phyloP scores from a whole-genome alignment of 2,329 filamentous ascomycete genomes.

The Pestalotiopsis sp. region DNA sequence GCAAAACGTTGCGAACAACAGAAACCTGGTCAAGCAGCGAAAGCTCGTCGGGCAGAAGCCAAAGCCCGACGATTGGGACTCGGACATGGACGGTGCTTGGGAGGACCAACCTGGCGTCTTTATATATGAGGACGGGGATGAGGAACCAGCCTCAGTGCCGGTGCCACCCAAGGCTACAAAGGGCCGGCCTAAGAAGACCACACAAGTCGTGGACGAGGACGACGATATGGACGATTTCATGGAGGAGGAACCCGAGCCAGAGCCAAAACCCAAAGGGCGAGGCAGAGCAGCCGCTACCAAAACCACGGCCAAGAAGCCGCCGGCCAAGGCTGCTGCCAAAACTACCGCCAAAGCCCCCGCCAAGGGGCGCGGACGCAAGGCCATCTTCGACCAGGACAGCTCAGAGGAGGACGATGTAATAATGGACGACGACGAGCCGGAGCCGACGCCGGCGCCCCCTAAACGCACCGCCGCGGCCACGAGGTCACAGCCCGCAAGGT shows the following conservation, averaged over 20 bases:
- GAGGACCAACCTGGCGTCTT: conserved; percentile 72
- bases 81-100: conserved; percentile 87
- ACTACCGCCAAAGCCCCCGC: conserved; percentile 44
- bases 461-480: conserved; percentile 34
- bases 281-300: conserved; percentile 30
- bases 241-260: conserved; percentile 19
- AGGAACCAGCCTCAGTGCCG: conserved; percentile 32
- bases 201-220: conserved; percentile 31
- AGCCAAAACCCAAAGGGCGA: conserved; percentile 29
- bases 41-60: conserved; percentile 69
- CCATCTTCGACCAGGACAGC: conserved; percentile 38
- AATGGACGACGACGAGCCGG: conserved; percentile 55
- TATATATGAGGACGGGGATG: conserved; percentile 40
- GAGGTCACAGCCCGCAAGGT: conserved; percentile 34
- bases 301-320: conserved; percentile 34
- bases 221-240: conserved; percentile 27
- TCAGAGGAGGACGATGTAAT: conserved; percentile 49
- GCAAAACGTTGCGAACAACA: conserved; percentile 71
- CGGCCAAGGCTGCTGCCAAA: conserved; percentile 39
- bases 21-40: conserved; percentile 58
- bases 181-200: conserved; percentile 25
- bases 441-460: conserved; percentile 30
- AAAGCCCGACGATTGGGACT: conserved; percentile 82
- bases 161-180: conserved; percentile 38
- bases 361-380: conserved; percentile 43